Evolutionary conservation across 306 rosid species (phyloP).

Genomic region (Echinosophora koreensis): DNA sequence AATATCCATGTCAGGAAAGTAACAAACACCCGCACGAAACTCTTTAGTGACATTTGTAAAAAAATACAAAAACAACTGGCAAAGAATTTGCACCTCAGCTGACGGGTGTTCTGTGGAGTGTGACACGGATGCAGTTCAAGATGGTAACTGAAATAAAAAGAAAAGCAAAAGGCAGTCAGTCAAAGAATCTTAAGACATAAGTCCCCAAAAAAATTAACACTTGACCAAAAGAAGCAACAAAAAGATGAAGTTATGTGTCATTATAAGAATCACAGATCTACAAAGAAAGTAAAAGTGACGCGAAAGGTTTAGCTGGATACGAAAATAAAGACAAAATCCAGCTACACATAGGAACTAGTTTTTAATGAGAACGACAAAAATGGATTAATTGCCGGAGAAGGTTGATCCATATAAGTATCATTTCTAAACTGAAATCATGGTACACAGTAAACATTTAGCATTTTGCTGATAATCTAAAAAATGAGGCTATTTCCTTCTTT

Average conservation of each 20-base stretch:
- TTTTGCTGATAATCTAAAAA: constrained; percentile 14
- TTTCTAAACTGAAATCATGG: constrained; percentile 26
- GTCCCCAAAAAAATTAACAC: constrained; percentile 13
- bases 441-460: constrained; percentile 22
- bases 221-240: constrained; percentile 36
- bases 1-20: constrained; percentile 39
- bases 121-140: constrained; percentile 37
- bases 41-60: constrained; percentile 28
- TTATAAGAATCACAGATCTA: constrained; percentile 35
- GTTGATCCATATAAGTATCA: constrained; percentile 34
- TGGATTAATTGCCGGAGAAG: constrained; percentile 7
- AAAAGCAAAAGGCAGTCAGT: constrained; percentile 18
- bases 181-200: constrained; percentile 40
- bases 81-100: constrained; percentile 43
- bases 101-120: constrained; percentile 29
- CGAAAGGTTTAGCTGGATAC: constrained; percentile 30
- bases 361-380: constrained; percentile 49
- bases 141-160: constrained; percentile 14
- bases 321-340: constrained; percentile 51
- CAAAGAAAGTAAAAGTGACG: constrained; percentile 31
- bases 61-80: constrained; percentile 29
- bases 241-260: constrained; percentile 32
- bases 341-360: constrained; percentile 43
- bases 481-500: constrained; percentile 4
- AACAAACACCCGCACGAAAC: constrained; percentile 32